Percentiles rank a stretch among this genome's conserved stretches.
phyloP scores from a whole-genome alignment of 2,329 filamentous ascomycete species.

The Fusarium sp. region DNA sequence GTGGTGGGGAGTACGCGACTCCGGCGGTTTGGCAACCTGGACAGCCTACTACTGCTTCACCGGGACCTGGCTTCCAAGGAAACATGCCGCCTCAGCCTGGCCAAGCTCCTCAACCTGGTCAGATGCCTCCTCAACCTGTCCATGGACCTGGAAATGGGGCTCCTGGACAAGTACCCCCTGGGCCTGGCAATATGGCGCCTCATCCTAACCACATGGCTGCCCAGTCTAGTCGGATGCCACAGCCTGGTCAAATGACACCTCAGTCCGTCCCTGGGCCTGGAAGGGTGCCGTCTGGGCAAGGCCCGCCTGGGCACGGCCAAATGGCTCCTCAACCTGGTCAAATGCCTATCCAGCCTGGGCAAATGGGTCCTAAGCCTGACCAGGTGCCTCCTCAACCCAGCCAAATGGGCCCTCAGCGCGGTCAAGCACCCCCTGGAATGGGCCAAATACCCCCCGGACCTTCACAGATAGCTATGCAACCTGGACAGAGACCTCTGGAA shows the following conservation, averaged over 20 bases:
- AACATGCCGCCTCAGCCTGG: constrained; percentile 5
- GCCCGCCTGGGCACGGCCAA: neutral
- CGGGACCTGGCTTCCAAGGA: constrained; percentile 11
- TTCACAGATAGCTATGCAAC: neutral
- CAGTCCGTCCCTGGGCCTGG: neutral
- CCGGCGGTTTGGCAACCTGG: constrained; percentile 40
- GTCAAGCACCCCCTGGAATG: neutral
- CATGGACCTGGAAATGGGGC: neutral
- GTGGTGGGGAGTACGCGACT: constrained; percentile 36
- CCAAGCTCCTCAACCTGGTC: constrained; percentile 1
- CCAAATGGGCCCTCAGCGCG: neutral
- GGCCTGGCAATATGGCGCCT: neutral
- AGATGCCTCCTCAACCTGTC: neutral
- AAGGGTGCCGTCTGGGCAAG: neutral
- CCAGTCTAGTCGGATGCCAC: neutral
- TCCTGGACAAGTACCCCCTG: constrained; percentile 1
- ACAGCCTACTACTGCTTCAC: constrained; percentile 14
- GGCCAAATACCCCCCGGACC: constrained; percentile 1
- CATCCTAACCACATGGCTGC: constrained; percentile 1
- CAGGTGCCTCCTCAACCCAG: neutral
- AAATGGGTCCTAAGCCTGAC: neutral
- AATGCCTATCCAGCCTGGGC: constrained; percentile 5
- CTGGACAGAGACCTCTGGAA: neutral
- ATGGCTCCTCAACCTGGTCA: neutral
- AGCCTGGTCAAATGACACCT: neutral